Base-by-base conservation (phyloP, 192 early-diverging fungal genomes). In the Blastocladiella britannica region DNA sequence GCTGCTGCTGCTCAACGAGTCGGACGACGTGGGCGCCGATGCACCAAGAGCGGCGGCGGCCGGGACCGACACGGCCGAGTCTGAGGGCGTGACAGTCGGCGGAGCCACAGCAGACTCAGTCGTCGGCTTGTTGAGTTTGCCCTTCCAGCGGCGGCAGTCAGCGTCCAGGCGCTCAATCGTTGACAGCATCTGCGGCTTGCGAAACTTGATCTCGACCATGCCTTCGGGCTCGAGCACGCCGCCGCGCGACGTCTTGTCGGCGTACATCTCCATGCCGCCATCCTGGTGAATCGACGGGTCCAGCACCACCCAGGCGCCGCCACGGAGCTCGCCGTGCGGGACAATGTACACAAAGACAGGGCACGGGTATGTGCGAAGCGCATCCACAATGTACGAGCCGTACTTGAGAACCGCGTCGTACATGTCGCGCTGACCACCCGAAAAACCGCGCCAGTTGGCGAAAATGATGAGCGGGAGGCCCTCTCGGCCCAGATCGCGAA, bases 391-490 rank as follows among this genome's bases (percentile, higher is more conserved):
- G 68, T 86, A 79, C 7, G 94, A 80, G 52, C 92, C 94, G 65
- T 91, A 97, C 68, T 97, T 97, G 57, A 97, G 78, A 7, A 97
- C 79, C 68, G 93, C 94, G 69, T 93, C 86, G 77, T 83, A 96
- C 89, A 97, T 93, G 70, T 97, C 94, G 65, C 85, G 85, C 69
- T 97, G 94, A 59, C 94, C 94, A 56, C 94, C 94, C 26, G 89
- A 90, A 80, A 97, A 97, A 54, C 92, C 94, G 72, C 94, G 88
- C 94, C 94, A 97, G 86, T 97, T 97, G 68, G 94, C 94, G 82
- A 97, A 94, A 70, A 97, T 87, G 62, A 97, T 91, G 65, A 97
- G 73, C 23, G 94, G 94, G 59, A 97, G 74, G 63, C 93, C 89
- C 71, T 97, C 94, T 62, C 92, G 86, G 78, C 95, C 94, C 53